Base-by-base conservation (phyloP, 2,329 filamentous ascomycete species). In the Rhynchosporium graminicola region DNA sequence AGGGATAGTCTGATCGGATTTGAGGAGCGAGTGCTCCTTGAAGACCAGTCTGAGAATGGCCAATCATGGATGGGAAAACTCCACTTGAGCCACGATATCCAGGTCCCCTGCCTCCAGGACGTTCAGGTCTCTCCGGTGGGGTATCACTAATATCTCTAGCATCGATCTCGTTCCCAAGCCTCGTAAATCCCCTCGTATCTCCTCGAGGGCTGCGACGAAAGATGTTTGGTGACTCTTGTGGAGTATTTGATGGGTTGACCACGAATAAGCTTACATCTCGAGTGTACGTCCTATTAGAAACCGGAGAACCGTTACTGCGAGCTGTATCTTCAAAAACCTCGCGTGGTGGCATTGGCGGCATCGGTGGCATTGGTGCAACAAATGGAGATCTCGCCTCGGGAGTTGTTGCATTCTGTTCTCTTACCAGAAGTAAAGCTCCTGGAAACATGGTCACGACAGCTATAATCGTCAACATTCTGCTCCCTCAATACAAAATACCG, bases 351-450 rank as follows among this genome's bases (percentile, higher is more conserved):
- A 67, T 59, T 7, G 70, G 67, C 29, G 67, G 63, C 15, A 67
- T 59, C 5, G 70, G 67, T 28, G 63, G n/a, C 43, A 46, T 36
- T 36, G 33, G 33, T 36, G 33, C 60, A 15, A 71, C 63, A 51
- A 74, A 75, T 15, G 73, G 73, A 10, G 73, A 74, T 56, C 61
- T 65, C 46, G 73, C 70, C 63, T 74, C 73, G 0, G 71, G 68
- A 31, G 68, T 74, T 5, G 62, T 69, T 15, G 42, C 57, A 40
- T 71, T 66, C 12, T 70, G 67, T 45, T 68, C 65, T 58, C 64
- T 63, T 6, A 60, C 57, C 7, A 65, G 60, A 29, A 74, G 60
- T 33, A 74, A 63, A 20, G 64, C 64, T 15, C 59, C 65, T 6
- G 65, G 62, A 51, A 68, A 74, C n/a, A 71, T 60, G 0, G 67